A percentile compares a stretch with the other conserved stretches of the same genome.
phyloP scores from a whole-genome alignment of 179 eudicot genomes.

The Silene vulgaris region DNA sequence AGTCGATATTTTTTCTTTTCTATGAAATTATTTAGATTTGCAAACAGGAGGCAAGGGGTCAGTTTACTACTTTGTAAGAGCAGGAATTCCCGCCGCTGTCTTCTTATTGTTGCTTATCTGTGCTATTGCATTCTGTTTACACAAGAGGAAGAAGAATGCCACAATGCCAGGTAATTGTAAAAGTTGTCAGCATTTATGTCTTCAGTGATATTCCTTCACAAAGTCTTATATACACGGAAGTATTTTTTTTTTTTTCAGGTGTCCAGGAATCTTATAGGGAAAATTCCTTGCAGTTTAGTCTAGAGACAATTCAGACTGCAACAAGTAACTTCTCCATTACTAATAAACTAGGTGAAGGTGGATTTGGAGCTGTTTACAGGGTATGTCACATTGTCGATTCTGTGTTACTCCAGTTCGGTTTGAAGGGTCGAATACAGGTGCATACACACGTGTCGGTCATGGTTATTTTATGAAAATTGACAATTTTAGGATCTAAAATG shows the following conservation, averaged over 20 bases:
- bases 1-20: background rate
- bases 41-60: background rate
- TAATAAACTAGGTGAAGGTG: constrained; percentile 37
- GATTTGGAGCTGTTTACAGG: constrained; percentile 38
- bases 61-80: constrained; percentile 18
- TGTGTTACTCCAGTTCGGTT: too few relatives aligned
- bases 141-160: constrained; percentile 5
- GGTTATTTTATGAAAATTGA: too few relatives aligned
- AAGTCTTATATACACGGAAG: background rate
- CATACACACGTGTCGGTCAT: too few relatives aligned
- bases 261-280: background rate
- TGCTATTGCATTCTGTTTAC: constrained; percentile 11
- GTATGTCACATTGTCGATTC: background rate
- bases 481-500: too few relatives aligned
- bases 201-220: background rate
- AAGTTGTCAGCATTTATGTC: background rate
- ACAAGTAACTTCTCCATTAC: constrained; percentile 28
- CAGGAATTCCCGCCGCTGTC: constrained; percentile 15
- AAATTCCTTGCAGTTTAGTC: constrained; percentile 12
- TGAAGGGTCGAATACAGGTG: too few relatives aligned
- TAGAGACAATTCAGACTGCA: constrained; percentile 22
- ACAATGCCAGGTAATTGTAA: background rate
- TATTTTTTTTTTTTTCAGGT: background rate
- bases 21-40: background rate
- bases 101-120: constrained; percentile 14